Base-by-base conservation (phyloP, 495 filamentous ascomycete species). In the Cercophora newfieldiana region DNA sequence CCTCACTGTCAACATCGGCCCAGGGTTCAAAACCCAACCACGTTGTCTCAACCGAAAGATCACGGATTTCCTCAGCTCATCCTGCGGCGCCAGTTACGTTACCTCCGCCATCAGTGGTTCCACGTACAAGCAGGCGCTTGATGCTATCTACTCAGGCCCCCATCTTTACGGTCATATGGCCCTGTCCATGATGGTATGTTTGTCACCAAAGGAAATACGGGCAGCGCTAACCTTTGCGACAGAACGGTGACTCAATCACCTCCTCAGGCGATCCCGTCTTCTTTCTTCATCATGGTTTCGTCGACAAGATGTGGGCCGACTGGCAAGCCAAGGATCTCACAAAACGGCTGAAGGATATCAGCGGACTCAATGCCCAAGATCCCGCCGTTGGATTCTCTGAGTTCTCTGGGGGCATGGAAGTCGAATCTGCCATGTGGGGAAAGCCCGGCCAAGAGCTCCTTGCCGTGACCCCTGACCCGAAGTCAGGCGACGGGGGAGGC, bases 301-400 rank as follows among this genome's bases (percentile, higher is more conserved):
- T 91, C 29, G 88, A 90, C 73, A 85, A 85, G 55, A 71, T 82
- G 8, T 90, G 82, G 81, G 85, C 83, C 81, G 88, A 85, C 61
- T 90, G 88, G 88, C 88, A 91, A 77, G 44, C 68, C 53, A 19
- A 53, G 7, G n/a, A 30, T 12, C 59, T 28, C 7, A n/a, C 59
- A 14, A 50, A 44, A n/a, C 22, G 59, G 10, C 19, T 51, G 14
- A 73, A 68, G 14, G 75, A 62, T 6, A 51, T 62, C 18, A 51
- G 28, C 22, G 59, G 59, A 10, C 44, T 31, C n/a, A 62, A 62
- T n/a, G 24, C 50, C 2, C 50, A 53, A 26, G 24, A 26, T 19
- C 66, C 66, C 5, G 66, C 33, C 1, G 49, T 68, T 19, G 66
- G 66, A 16, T 68, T 68, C 47, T 54, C 49, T n/a, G 66, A 68